phyloP scores from a whole-genome alignment of 106 monocot species.

The Xerophyta viscosa region DNA sequence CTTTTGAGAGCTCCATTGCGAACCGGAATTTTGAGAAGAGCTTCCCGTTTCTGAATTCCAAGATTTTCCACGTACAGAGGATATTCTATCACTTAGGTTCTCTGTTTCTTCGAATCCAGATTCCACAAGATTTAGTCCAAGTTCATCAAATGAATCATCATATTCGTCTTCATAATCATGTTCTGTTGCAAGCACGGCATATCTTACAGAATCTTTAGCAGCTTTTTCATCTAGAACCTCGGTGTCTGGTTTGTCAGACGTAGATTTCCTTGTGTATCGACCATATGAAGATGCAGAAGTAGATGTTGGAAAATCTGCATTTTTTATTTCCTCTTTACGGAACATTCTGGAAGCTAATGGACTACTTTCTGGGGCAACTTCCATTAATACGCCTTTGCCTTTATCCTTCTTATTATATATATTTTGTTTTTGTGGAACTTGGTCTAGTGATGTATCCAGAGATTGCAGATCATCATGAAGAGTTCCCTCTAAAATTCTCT shows the following conservation, averaged over 20 bases:
- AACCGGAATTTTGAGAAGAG: conserved; percentile 15
- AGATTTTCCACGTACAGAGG: conserved; percentile 7
- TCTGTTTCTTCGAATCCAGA: conserved; percentile 69
- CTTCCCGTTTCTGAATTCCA: conserved; percentile 11
- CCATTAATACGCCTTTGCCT: conserved; percentile 69
- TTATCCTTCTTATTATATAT: conserved; percentile 39
- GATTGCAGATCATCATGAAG: conserved; percentile 75
- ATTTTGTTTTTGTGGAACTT: conserved; percentile 25
- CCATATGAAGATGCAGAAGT: conserved; percentile 35
- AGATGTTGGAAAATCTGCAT: conserved; percentile 22
- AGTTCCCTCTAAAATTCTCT: conserved; percentile 88
- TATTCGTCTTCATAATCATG: conserved; percentile 91
- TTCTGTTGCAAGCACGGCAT: conserved; percentile 49
- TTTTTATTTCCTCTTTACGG: background rate
- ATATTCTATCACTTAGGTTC: conserved; percentile 16
- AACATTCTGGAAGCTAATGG: conserved; percentile 3
- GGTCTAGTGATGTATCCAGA: conserved; percentile 59
- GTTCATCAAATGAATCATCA: conserved; percentile 96
- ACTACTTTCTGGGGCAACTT: conserved; percentile 19
- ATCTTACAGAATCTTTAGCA: conserved; percentile 44
- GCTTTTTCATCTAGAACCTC: conserved; percentile 45
- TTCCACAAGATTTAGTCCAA: conserved; percentile 64
- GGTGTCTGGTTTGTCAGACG: conserved; percentile 14
- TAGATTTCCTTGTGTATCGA: conserved; percentile 63
- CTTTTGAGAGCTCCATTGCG: conserved; percentile 60